phyloP scores from a whole-genome alignment of 2,329 filamentous ascomycete species.

The Orbilia quercus region DNA sequence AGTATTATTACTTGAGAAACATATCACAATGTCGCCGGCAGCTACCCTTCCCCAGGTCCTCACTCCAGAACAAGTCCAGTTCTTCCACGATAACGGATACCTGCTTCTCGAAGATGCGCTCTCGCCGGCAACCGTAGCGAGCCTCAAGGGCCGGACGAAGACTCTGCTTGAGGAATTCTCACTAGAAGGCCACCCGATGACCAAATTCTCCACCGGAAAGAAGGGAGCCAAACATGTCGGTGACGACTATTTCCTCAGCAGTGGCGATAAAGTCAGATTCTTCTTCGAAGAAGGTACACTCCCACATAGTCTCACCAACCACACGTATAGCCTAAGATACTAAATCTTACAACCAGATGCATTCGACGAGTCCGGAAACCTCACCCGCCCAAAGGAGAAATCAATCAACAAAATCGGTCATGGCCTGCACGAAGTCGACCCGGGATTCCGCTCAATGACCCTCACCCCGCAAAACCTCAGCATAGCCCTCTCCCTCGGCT shows the following conservation, averaged over 20 bases:
- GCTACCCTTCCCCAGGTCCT: slow-evolving; percentile 68
- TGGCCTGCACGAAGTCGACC: slow-evolving; percentile 76
- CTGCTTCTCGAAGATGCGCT: slow-evolving; percentile 85
- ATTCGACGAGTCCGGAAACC: slow-evolving; percentile 73
- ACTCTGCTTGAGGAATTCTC: slow-evolving; percentile 78
- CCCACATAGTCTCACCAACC: too few relatives aligned
- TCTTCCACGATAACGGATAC: slow-evolving; percentile 86
- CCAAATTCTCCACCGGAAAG: slow-evolving; percentile 88
- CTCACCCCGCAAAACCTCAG: slow-evolving; percentile 70
- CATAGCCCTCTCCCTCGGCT: slow-evolving; percentile 78
- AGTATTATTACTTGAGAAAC: too few relatives aligned
- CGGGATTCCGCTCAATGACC: slow-evolving; percentile 71
- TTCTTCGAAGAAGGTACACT: slow-evolving; percentile 90
- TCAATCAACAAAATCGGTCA: slow-evolving; percentile 93
- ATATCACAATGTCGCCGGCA: slow-evolving; percentile 30
- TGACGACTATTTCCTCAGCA: slow-evolving; percentile 91
- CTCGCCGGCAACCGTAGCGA: slow-evolving; percentile 71
- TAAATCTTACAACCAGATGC: slow-evolving; percentile 70
- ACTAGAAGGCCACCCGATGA: slow-evolving; percentile 88
- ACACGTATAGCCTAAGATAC: too few relatives aligned
- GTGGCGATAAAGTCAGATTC: slow-evolving; percentile 91
- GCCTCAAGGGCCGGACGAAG: slow-evolving; percentile 79
- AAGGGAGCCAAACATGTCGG: slow-evolving; percentile 77
- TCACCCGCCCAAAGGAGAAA: slow-evolving; percentile 80
- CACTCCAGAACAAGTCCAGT: slow-evolving; percentile 74